A percentile compares a stretch with the other conserved stretches of the same genome.
Conservation (phyloP, 202 grass and related monocot species). For the Cymbopogon flexuosus region DNA sequence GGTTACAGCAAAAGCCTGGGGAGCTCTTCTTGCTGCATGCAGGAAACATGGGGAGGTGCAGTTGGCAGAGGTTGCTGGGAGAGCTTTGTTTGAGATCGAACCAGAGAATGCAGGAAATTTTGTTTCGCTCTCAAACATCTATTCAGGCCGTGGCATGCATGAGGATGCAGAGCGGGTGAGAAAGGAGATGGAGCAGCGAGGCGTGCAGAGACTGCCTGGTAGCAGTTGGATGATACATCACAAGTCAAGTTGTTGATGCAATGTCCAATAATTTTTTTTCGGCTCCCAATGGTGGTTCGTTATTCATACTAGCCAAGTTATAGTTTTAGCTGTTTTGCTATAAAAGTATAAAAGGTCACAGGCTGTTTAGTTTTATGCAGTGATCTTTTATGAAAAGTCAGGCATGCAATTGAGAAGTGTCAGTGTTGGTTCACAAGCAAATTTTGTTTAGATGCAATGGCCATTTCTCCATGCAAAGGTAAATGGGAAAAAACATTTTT, state of each 20-base stretch:
- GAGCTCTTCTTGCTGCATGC: slow-evolving; percentile 66
- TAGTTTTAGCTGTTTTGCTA: background rate
- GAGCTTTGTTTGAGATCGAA: slow-evolving; percentile 54
- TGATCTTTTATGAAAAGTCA: slow-evolving; percentile 6
- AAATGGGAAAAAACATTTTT: background rate
- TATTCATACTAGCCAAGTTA: slow-evolving; percentile 13
- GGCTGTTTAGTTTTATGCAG: slow-evolving; percentile 12
- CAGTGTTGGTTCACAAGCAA: background rate
- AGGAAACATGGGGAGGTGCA: slow-evolving; percentile 54
- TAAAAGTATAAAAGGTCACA: background rate
- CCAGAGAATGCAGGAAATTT: slow-evolving; percentile 67
- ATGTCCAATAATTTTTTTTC: background rate
- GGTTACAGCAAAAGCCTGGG: slow-evolving; percentile 61
- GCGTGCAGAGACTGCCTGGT: slow-evolving; percentile 39
- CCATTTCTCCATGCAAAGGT: slow-evolving; percentile 28
- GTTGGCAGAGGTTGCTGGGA: slow-evolving; percentile 52
- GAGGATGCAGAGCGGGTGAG: slow-evolving; percentile 50
- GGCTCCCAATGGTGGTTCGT: background rate
- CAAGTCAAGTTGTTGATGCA: slow-evolving; percentile 24
- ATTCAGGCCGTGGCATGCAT: slow-evolving; percentile 44
- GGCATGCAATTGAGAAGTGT: background rate
- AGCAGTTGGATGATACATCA: slow-evolving; percentile 54
- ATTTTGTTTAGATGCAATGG: slow-evolving; percentile 12
- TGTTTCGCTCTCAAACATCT: slow-evolving; percentile 54
- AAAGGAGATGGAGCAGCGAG: slow-evolving; percentile 56